Percentiles rank a stretch among this genome's conserved stretches.
phyloP scores from a whole-genome alignment of 164 flowering plant species.

The Berberis vulgaris region DNA sequence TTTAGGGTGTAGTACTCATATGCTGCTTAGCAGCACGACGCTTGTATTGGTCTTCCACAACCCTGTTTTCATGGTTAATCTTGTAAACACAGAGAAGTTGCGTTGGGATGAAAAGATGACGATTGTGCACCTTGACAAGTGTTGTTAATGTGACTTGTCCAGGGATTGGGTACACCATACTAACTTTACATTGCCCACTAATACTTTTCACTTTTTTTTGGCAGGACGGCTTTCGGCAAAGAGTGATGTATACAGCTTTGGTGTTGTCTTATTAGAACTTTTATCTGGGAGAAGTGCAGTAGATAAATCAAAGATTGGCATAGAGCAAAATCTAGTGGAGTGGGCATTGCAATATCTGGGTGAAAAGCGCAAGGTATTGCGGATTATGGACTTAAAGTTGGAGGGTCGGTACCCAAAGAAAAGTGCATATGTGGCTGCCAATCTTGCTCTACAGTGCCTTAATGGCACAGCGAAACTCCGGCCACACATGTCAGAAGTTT shows the following conservation, averaged over 20 bases:
- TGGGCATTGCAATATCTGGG: constrained; percentile 64
- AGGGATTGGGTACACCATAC: background rate
- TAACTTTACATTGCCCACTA: background rate
- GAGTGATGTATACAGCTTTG: constrained; percentile 82
- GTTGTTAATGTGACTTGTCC: background rate
- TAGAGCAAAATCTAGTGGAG: constrained; percentile 64
- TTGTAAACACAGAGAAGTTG: no score
- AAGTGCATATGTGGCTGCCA: constrained; percentile 53
- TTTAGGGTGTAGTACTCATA: no score
- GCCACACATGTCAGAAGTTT: constrained; percentile 66
- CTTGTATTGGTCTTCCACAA: no score
- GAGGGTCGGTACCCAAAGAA: constrained; percentile 70
- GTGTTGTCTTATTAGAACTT: constrained; percentile 64
- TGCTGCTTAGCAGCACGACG: no score
- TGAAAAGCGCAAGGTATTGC: constrained; percentile 48
- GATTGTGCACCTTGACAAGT: background rate
- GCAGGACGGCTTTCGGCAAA: constrained; percentile 23
- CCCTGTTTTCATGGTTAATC: no score
- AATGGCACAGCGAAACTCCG: constrained; percentile 43
- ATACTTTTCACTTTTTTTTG: background rate
- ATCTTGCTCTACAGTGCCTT: constrained; percentile 57
- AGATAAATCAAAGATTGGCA: constrained; percentile 39
- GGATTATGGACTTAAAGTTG: constrained; percentile 64
- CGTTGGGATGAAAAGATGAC: no score
- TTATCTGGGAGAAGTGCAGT: constrained; percentile 53